Base-by-base conservation (phyloP, 495 filamentous ascomycete species). In the Ascodesmis nigricans region DNA sequence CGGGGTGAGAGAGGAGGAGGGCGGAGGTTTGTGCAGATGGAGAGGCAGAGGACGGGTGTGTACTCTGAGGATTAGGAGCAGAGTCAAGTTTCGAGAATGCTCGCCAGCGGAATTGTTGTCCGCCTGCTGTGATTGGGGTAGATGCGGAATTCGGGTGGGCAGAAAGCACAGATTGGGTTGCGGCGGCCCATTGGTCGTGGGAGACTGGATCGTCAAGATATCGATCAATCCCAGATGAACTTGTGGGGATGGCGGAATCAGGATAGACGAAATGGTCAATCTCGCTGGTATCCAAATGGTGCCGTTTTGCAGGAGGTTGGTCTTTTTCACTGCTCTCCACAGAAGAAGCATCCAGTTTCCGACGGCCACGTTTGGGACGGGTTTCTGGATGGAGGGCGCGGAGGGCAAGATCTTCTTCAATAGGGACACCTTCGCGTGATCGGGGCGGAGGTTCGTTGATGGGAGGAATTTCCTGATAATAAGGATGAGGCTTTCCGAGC, bases 341-440 rank as follows among this genome's bases (percentile, higher is more conserved):
- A n/a, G 10, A 27, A 13, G 14, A 9, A 27, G n/a, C 76, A 13
- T 87, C 82, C 0, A 75, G 71, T 53, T 78, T 75, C 45, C 77
- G 76, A 38, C 83, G 65, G 14, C 87, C 87, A 26, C 84, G 68
- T 44, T 90, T 84, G 0, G 87, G 87, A 44, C 80, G 73, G 50
- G 80, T 83, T 42, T 90, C 75, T 14, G 87, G 84, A 23, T 92
- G 64, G 7, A 97, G 62, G 18, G 87, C 82, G 24, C 87, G 65
- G 16, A 97, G 62, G 2, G 84, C 87, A 36, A 93, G 69, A 49
- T 97, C 87, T 51, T 93, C 87, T 57, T 93, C 84, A 4, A 79
- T 54, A 2, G 75, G 65, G 1, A 97, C 84, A 14, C 82, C 83
- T 49, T 93, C 87, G 23, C 87, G 71, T 14, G 66, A 70, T 14